These are phyloP conservation scores for Vitis amurensis DNA, from an alignment of 164 flowering plant genomes.

Conservation along the genomic window DNA sequence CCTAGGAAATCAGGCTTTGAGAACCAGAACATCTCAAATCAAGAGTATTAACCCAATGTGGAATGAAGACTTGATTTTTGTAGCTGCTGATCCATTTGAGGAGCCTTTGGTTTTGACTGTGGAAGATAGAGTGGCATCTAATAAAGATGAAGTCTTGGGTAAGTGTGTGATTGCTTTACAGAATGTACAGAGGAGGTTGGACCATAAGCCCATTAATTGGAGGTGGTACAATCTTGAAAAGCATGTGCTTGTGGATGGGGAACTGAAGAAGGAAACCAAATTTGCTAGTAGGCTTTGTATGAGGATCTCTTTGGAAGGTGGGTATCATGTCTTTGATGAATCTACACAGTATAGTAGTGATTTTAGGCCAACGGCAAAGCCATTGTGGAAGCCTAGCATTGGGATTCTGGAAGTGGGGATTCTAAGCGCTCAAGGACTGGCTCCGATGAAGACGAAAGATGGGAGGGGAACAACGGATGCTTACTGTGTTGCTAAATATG, in stretches of 20 bases:
- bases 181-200: conserved; percentile 56
- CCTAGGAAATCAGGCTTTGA: conserved; percentile 59
- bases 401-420: conserved; percentile 77
- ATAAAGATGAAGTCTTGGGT: conserved; percentile 66
- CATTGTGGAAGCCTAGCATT: conserved; percentile 66
- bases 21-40: conserved; percentile 50
- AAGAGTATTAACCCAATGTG: conserved; percentile 65
- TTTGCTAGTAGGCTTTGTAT: conserved; percentile 72
- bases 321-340: conserved; percentile 84
- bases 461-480: conserved; percentile 77
- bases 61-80: conserved; percentile 84
- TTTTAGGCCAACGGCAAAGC: conserved; percentile 71
- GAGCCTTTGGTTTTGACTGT: conserved; percentile 65
- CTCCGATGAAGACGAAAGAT: conserved; percentile 73
- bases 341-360: conserved; percentile 84
- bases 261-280: conserved; percentile 55
- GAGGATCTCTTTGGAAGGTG: conserved; percentile 75
- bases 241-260: conserved; percentile 66
- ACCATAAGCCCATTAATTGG: conserved; percentile 52
- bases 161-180: conserved; percentile 58
- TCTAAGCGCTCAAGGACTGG: conserved; percentile 61
- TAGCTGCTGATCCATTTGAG: conserved; percentile 82
- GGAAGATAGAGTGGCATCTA: conserved; percentile 61
- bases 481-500: conserved; percentile 81
- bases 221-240: conserved; percentile 77